phyloP scores from a whole-genome alignment of 257 asterid species.

The Solanum sparsipilum region DNA sequence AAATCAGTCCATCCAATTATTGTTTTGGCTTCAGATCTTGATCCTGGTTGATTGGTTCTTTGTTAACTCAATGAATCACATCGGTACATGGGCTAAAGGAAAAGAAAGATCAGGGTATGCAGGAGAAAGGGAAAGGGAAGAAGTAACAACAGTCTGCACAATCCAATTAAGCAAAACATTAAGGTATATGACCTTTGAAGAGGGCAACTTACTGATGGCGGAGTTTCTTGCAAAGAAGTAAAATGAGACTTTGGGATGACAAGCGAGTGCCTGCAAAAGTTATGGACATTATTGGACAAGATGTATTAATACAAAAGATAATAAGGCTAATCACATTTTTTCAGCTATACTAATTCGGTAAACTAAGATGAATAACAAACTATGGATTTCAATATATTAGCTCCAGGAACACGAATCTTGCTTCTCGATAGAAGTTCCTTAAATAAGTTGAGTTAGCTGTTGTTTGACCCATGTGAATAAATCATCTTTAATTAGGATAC shows the following conservation, averaged over 20 bases:
- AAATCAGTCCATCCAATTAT: neutral
- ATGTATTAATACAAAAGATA: neutral
- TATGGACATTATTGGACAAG: neutral
- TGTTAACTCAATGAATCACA: neutral
- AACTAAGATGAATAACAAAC: neutral
- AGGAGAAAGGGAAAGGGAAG: neutral
- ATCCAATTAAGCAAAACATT: neutral
- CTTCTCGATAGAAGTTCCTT: neutral
- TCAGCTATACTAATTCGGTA: neutral
- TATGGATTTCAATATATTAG: neutral
- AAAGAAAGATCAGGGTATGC: neutral
- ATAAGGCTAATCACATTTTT: neutral
- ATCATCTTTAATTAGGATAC: neutral
- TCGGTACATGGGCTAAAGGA: neutral
- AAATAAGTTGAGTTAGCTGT: neutral
- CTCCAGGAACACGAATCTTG: neutral
- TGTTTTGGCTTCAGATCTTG: neutral
- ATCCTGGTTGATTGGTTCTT: neutral
- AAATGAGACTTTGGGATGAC: conserved; percentile 85
- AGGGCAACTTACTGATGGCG: conserved; percentile 65
- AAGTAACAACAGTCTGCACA: neutral
- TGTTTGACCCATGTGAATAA: neutral
- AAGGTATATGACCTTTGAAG: neutral
- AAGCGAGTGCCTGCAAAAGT: conserved; percentile 63
- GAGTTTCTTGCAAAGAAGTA: conserved; percentile 72